Evolutionary conservation across 768 basidiomycete species (phyloP), one percentile per base, ranked within the genome.

Genomic region (Suillus occidentalis): DNA sequence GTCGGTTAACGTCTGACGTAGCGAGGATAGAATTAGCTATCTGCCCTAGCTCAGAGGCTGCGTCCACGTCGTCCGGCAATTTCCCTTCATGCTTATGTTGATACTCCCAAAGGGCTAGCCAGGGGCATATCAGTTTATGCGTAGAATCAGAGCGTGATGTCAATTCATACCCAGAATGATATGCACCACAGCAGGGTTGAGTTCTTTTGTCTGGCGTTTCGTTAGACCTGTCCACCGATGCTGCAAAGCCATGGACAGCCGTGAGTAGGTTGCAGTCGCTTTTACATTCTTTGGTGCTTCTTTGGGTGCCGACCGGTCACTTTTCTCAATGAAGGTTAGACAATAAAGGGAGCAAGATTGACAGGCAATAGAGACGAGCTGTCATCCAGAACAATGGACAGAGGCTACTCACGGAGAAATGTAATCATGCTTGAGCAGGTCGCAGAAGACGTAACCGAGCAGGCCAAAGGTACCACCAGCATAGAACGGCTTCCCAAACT

Each of bases 361-460:
- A 64, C 63, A 65, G 47, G 55, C 28, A 37, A 62, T 53, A 18
- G 57, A 40, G 18, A 49, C 52, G 22, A 56, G 56, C 63, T 8
- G 64, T 34, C 37, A 57, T n/a, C 45, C 31, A 31, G 8, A 28
- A 53, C 39, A 39, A 45, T 61, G 43, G 39, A 53, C 39, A 43
- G 57, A 45, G 25, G 10, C 2, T 47, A 76, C 95, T 79, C 78
- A 96, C 97, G 89, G 86, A 55, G 88, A 80, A 67, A 97, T 87
- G 75, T 90, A 94, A 66, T 95, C 89, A 71, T 97, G 97, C 63
- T 86, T 83, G 63, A 95, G 81, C 63, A 99, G 83, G 75, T 99
- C 96, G 67, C 94, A 94, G 73, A 98, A 97, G 71, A 97, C 94
- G 77, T 94, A 99, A 18, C 97, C 97, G 55, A 89, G 80, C 65